Evolutionary conservation across 129 eudicot genomes (phyloP).

Genomic region (Erigeron canadensis): DNA sequence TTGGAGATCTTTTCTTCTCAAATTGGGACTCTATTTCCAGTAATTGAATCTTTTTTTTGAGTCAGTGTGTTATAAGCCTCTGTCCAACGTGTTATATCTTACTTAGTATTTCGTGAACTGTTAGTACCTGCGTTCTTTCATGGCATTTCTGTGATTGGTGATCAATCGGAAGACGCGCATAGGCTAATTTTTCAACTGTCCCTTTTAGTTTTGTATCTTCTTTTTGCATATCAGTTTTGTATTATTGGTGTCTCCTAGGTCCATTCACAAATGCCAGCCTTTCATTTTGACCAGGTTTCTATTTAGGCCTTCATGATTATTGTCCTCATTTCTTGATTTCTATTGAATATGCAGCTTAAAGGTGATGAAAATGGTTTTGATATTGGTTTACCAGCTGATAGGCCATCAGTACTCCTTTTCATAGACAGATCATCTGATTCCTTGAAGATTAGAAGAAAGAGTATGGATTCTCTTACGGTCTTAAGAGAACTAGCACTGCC

Average conservation of each 20-base stretch:
- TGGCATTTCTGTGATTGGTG: not conserved
- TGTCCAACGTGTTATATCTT: conserved; percentile 5
- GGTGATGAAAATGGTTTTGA: conserved; percentile 50
- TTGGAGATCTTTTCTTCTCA: no score
- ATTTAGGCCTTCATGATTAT: not conserved
- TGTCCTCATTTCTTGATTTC: conserved; percentile 26
- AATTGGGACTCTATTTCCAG: no score
- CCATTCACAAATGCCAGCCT: conserved; percentile 7
- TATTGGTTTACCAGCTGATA: conserved; percentile 61
- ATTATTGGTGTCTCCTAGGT: conserved; percentile 10
- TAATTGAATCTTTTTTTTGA: no score
- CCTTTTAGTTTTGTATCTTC: not conserved
- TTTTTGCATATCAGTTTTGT: not conserved
- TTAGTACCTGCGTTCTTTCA: conserved; percentile 7
- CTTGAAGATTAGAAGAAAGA: conserved; percentile 45
- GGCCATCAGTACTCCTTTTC: conserved; percentile 75
- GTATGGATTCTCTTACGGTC: conserved; percentile 61
- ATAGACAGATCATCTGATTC: conserved; percentile 82
- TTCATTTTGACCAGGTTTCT: not conserved
- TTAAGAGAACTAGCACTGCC: conserved; percentile 67
- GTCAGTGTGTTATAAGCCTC: no score
- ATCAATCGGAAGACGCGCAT: not conserved
- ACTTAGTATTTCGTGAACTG: not conserved
- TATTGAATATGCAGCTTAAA: conserved; percentile 49
- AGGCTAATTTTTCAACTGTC: not conserved